These are phyloP conservation scores for Monilinia fructigena DNA, from an alignment of 2,329 filamentous ascomycete species.

Conservation along the genomic window DNA sequence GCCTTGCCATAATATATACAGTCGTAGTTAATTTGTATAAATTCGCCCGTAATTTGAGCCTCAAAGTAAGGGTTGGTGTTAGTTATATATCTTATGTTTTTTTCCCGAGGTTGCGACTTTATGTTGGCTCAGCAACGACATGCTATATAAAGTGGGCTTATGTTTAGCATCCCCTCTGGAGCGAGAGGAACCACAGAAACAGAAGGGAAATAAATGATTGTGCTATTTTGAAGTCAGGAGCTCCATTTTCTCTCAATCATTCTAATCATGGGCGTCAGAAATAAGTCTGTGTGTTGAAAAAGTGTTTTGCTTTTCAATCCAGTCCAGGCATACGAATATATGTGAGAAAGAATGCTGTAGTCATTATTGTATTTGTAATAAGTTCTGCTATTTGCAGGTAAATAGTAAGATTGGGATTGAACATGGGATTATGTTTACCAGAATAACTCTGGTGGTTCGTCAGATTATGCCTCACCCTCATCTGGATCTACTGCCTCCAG, in stretches of 20 bases:
- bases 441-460: neutral
- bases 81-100: constrained; percentile 11
- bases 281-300: too few relatives aligned
- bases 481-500: constrained; percentile 7
- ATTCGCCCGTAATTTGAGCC: neutral
- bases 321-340: neutral
- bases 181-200: too few relatives aligned
- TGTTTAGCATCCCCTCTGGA: too few relatives aligned
- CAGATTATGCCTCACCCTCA: constrained; percentile 12
- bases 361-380: neutral
- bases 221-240: too few relatives aligned
- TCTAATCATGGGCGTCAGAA: too few relatives aligned
- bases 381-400: neutral
- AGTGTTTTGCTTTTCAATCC: neutral
- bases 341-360: neutral
- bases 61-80: constrained; percentile 1
- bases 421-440: neutral
- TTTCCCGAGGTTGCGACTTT: neutral
- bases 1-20: constrained; percentile 27
- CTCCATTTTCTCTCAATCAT: too few relatives aligned
- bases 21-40: neutral
- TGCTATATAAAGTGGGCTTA: constrained; percentile 7
- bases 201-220: too few relatives aligned
- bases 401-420: neutral
- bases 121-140: constrained; percentile 21